These are phyloP conservation scores for Chaetomium tenue DNA, from an alignment of 495 filamentous ascomycete species.

Conservation along the genomic window DNA sequence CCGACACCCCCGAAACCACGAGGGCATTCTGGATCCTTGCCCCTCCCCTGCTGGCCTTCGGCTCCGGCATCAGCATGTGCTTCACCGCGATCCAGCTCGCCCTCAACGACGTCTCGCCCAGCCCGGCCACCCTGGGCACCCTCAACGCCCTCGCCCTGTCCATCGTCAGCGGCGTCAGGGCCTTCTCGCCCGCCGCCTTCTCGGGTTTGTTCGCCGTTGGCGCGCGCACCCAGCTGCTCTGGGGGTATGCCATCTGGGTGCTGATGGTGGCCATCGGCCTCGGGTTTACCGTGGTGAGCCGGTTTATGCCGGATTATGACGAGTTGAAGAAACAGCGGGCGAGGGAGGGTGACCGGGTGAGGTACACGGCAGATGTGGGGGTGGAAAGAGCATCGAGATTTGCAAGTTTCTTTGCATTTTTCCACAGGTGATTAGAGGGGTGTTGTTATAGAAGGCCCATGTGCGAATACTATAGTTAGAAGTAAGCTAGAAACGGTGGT, in stretches of 20 bases:
- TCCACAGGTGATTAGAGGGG: not conserved
- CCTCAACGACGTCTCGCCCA: constrained; percentile 66
- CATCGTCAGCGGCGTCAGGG: constrained; percentile 49
- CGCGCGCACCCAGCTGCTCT: constrained; percentile 52
- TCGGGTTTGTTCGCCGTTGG: constrained; percentile 62
- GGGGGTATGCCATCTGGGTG: constrained; percentile 67
- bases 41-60: constrained; percentile 42
- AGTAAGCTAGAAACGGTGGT: too few relatives aligned
- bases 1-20: constrained; percentile 29
- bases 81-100: constrained; percentile 68
- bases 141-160: constrained; percentile 64
- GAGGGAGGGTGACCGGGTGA: constrained; percentile 10
- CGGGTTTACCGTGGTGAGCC: constrained; percentile 45
- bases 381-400: not conserved
- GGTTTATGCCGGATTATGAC: constrained; percentile 51
- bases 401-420: not conserved
- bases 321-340: constrained; percentile 37
- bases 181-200: constrained; percentile 60
- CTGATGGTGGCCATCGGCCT: constrained; percentile 51
- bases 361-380: not conserved
- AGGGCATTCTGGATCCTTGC: constrained; percentile 57
- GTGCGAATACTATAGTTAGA: too few relatives aligned
- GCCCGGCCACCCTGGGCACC: constrained; percentile 56
- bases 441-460: too few relatives aligned
- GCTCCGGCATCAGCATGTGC: constrained; percentile 63